phyloP scores from a whole-genome alignment of 2,329 filamentous ascomycete genomes.

The Fusarium sp. region DNA sequence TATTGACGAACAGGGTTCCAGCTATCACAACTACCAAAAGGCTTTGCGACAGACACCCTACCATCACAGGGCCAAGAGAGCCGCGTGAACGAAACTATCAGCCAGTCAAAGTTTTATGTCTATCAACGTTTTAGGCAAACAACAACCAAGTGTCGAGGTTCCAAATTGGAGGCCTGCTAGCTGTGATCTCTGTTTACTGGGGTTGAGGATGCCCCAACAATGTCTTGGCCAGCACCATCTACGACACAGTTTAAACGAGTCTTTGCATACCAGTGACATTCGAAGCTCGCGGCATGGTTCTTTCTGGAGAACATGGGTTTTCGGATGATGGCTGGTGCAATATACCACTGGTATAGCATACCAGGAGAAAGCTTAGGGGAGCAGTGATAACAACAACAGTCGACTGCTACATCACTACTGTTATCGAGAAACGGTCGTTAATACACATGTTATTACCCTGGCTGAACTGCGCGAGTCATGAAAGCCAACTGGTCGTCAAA shows the following conservation, averaged over 20 bases:
- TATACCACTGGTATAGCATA: background rate
- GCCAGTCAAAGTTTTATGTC: constrained; percentile 22
- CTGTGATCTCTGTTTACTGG: constrained; percentile 8
- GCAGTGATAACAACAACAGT: background rate
- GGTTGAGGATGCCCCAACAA: background rate
- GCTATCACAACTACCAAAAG: constrained; percentile 12
- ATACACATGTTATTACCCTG: background rate
- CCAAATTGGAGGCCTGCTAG: background rate
- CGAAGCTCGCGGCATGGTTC: background rate
- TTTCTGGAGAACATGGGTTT: background rate
- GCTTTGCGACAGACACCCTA: background rate
- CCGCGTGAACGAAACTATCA: constrained; percentile 12
- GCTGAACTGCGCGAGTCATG: background rate
- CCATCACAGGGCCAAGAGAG: background rate
- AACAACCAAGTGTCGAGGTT: constrained; percentile 1
- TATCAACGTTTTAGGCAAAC: constrained; percentile 27
- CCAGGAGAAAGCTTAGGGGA: background rate
- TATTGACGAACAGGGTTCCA: constrained; percentile 38
- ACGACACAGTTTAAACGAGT: background rate
- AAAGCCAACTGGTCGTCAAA: background rate
- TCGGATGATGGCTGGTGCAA: background rate
- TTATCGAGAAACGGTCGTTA: background rate
- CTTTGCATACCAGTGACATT: background rate
- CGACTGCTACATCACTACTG: background rate
- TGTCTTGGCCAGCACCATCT: background rate